Evolutionary conservation across 768 basidiomycete species (phyloP).

Genomic region (Boletus insuetus): DNA sequence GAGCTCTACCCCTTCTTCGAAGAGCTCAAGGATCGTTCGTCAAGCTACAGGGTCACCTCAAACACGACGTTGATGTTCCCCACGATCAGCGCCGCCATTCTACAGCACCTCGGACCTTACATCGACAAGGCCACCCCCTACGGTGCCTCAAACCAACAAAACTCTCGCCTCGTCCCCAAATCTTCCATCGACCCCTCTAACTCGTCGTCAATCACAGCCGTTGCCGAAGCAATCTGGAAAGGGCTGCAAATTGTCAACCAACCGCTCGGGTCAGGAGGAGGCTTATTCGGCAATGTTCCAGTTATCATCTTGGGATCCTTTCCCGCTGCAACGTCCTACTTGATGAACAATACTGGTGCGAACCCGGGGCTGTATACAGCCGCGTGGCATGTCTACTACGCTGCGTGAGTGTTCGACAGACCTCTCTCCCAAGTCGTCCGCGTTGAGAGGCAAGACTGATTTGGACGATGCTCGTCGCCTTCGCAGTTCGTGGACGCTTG

Average conservation of each 20-base stretch:
- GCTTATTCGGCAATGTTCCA: not conserved
- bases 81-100: slow-evolving; percentile 7
- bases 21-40: slow-evolving; percentile 12
- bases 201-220: slow-evolving; percentile 4
- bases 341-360: slow-evolving; percentile 12
- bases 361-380: slow-evolving; percentile 18
- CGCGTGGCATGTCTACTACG: slow-evolving; percentile 10
- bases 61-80: slow-evolving; percentile 20
- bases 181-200: slow-evolving; percentile 13
- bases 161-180: slow-evolving; percentile 20
- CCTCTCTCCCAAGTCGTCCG: no score
- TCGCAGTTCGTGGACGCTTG: slow-evolving; percentile 16
- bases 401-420: slow-evolving; percentile 6
- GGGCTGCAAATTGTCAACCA: slow-evolving; percentile 13
- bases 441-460: no score
- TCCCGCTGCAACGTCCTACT: slow-evolving; percentile 3
- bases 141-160: slow-evolving; percentile 13
- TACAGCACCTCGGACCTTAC: slow-evolving; percentile 6
- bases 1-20: slow-evolving; percentile 17
- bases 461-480: not conserved
- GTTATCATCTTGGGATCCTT: slow-evolving; percentile 2
- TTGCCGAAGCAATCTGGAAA: slow-evolving; percentile 18
- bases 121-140: slow-evolving; percentile 12
- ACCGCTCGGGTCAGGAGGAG: not conserved
- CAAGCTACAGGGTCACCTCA: slow-evolving; percentile 12